Conservation (phyloP, 2,329 filamentous ascomycete genomes). For the Monascus ruber region DNA sequence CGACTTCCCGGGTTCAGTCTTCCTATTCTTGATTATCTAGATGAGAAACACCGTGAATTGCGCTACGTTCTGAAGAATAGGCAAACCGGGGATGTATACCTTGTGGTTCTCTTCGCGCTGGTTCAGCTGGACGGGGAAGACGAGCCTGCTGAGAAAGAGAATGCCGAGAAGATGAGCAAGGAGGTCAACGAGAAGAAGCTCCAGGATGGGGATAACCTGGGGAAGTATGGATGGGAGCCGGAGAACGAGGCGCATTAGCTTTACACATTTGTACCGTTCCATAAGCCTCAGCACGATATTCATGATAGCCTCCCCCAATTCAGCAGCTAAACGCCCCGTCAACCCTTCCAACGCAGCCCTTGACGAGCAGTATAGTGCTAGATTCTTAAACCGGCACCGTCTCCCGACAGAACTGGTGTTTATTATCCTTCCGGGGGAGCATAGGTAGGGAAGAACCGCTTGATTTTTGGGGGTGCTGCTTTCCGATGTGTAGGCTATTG, state of each 20-base stretch:
- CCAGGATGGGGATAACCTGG: conserved; percentile 4
- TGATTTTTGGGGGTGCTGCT: too few species aligned
- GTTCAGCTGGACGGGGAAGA: conserved; percentile 34
- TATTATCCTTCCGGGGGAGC: too few species aligned
- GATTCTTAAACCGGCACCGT: too few species aligned
- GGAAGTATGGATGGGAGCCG: conserved; percentile 15
- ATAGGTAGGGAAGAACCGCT: too few species aligned
- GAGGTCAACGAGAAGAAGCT: conserved; percentile 1
- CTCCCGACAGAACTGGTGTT: too few species aligned
- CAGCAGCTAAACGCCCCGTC: too few species aligned
- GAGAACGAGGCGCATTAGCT: conserved; percentile 4
- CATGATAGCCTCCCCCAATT: too few species aligned
- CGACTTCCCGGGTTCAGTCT: conserved; percentile 26
- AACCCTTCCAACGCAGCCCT: too few species aligned
- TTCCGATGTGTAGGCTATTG: too few species aligned
- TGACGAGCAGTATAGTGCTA: too few species aligned
- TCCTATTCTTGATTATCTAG: conserved; percentile 28
- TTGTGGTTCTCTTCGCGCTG: conserved; percentile 71
- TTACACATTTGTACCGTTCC: too few species aligned
- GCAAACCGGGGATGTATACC: conserved; percentile 59
- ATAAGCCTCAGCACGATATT: too few species aligned
- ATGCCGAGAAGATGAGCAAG: conserved; percentile 1
- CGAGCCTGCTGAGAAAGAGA: conserved; percentile 8
- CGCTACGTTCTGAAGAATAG: conserved; percentile 88
- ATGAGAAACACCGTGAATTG: conserved; percentile 65